Percentiles rank a stretch among this genome's conserved stretches.
phyloP scores from a whole-genome alignment of 495 filamentous ascomycete species.

The Lineolata rhizophorae region DNA sequence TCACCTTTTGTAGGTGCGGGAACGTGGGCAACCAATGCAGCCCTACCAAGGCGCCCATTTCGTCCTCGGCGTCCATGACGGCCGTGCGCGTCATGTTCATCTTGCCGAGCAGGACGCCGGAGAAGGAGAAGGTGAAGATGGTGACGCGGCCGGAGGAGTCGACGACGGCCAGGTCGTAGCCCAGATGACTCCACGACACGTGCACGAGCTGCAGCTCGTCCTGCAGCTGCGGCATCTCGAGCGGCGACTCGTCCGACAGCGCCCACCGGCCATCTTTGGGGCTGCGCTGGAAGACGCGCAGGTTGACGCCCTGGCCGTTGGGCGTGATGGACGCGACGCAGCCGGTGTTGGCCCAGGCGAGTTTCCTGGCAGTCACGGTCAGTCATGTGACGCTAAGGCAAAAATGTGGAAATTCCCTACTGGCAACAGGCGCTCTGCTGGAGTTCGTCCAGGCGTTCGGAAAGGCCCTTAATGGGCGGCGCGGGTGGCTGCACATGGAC shows the following conservation, averaged over 20 bases:
- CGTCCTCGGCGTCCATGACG: conserved; percentile 39
- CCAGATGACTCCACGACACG: conserved; percentile 56
- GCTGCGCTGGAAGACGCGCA: conserved; percentile 49
- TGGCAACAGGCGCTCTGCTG: conserved; percentile 60
- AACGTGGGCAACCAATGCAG: conserved; percentile 47
- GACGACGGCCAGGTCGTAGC: conserved; percentile 52
- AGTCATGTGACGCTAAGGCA: neutral
- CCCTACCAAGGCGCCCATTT: conserved; percentile 56
- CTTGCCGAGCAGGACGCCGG: conserved; percentile 31
- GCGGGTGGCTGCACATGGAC: conserved; percentile 28
- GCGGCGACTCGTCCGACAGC: conserved; percentile 38
- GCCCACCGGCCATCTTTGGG: conserved; percentile 52
- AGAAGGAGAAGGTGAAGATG: conserved; percentile 37
- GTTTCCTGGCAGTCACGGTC: conserved; percentile 27
- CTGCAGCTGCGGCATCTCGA: conserved; percentile 23
- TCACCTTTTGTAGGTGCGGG: conserved; percentile 24
- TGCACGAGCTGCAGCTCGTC: conserved; percentile 40
- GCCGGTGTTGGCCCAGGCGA: conserved; percentile 79
- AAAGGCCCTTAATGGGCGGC: conserved; percentile 38
- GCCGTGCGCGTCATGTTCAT: conserved; percentile 31
- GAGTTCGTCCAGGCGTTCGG: conserved; percentile 58
- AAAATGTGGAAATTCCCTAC: conserved; percentile 31
- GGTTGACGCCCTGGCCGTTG: conserved; percentile 42
- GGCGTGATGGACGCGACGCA: conserved; percentile 63
- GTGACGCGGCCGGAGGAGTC: conserved; percentile 53